Base-by-base conservation (phyloP, 495 filamentous ascomycete species). In the Pyrenula aspistea region DNA sequence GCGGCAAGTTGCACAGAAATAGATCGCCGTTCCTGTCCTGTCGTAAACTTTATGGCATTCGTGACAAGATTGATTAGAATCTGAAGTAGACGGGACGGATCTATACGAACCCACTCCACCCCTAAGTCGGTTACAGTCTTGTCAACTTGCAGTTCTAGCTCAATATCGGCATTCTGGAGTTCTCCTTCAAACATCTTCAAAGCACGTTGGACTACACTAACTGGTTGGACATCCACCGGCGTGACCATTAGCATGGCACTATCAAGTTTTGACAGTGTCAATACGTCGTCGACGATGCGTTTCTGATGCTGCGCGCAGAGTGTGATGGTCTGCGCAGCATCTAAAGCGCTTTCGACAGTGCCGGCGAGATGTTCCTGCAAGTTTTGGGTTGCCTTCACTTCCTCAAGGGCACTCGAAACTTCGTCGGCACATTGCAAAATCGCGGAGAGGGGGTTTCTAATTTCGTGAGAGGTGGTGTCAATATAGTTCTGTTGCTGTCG, bases 391-490 rank as follows among this genome's bases (percentile, higher is more conserved):
- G 15, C 52, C 72, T 63, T 68, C 59, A 75, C 76, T 11, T 71
- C 71, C 49, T 64, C 67, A 19, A 89, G 61, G 12, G 75, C 71
- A 0, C 71, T 77, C 4, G 77, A 63, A 24, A 92, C 90, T 66
- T 91, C 86, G 61, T 93, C 88, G 2, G 84, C 83, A 63, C 86
- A 91, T 67, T 91, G 87, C 31, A 91, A 68, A 51, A 92, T 89
- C 8, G 88, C 88, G 50, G 81, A 86, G 10, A 93, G 73, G 1
- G 89, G 89, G 59, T 93, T 95, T 10, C 88, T 80, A 75, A 93
- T 88, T 63, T 95, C 89, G 62, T 95, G 89, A 59, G 85, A 89
- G 4, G 86, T 91, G 59, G 90, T 92, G 66, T 92, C 88, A 62
- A 93, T 91, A 67, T 92, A 94, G 58, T 89, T 90, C 63, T 92